Evolutionary conservation across 176 grass and related monocot genomes (phyloP).

Genomic region (Leersia perrieri): DNA sequence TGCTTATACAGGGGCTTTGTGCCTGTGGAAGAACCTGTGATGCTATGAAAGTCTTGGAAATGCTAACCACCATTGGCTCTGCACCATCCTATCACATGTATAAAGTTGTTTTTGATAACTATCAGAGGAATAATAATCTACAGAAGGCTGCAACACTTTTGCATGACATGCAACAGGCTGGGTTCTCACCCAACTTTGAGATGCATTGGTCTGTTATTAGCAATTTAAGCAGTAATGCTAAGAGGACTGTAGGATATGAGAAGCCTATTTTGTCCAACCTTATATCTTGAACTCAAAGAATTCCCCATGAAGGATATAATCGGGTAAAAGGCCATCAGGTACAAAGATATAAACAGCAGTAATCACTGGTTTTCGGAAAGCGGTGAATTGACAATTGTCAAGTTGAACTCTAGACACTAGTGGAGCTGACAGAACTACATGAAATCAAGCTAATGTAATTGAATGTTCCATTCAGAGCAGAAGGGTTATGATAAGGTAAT

Average conservation of each 20-base stretch:
- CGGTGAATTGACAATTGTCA: conserved; percentile 14
- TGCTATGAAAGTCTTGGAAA: conserved; percentile 61
- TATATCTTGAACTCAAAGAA: conserved; percentile 39
- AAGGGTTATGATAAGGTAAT: conserved; percentile 26
- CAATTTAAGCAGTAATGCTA: conserved; percentile 57
- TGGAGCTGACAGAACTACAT: background rate
- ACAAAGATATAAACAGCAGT: conserved; percentile 11
- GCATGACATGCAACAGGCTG: conserved; percentile 83
- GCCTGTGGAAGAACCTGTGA: conserved; percentile 59
- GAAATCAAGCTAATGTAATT: conserved; percentile 24
- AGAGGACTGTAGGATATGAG: conserved; percentile 41
- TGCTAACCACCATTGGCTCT: conserved; percentile 41
- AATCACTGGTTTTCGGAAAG: background rate
- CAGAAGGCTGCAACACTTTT: conserved; percentile 65
- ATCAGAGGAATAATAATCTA: conserved; percentile 48
- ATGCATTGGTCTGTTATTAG: conserved; percentile 96
- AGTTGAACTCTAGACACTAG: background rate
- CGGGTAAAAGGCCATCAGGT: conserved; percentile 4
- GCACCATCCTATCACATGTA: conserved; percentile 69
- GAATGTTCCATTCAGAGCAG: background rate
- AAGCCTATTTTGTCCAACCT: conserved; percentile 61
- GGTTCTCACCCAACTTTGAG: conserved; percentile 82
- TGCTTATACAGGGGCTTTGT: conserved; percentile 67
- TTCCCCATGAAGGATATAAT: conserved; percentile 24
- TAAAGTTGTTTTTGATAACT: conserved; percentile 72